phyloP scores from a whole-genome alignment of 176 grass and related monocot genomes.

The Phoenix roebelenii region DNA sequence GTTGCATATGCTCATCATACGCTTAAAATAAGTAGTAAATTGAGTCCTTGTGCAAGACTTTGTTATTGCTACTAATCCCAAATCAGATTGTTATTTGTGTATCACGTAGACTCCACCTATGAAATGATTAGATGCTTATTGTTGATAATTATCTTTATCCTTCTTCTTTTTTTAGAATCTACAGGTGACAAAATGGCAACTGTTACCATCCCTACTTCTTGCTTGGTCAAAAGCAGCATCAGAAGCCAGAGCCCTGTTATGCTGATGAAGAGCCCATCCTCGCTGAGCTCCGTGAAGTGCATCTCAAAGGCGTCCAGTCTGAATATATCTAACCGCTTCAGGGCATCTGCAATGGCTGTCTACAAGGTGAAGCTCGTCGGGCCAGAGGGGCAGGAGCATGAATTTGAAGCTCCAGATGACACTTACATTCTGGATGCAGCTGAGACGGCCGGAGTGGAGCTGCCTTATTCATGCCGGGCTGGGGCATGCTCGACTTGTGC shows the following conservation, averaged over 20 bases:
- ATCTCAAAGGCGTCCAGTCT: background rate
- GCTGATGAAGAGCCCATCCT: conserved; percentile 6
- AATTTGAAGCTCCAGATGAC: conserved; percentile 63
- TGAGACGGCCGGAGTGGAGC: conserved; percentile 53
- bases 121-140: too few species aligned
- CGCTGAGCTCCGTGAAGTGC: background rate
- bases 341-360: conserved; percentile 20
- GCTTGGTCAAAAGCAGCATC: background rate
- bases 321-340: conserved; percentile 13
- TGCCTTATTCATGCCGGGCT: conserved; percentile 73
- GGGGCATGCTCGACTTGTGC: conserved; percentile 68
- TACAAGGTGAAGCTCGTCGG: conserved; percentile 66
- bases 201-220: too few species aligned
- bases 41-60: too few species aligned
- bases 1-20: too few species aligned
- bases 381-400: conserved; percentile 42
- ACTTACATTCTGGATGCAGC: conserved; percentile 61
- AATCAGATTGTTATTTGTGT: too few species aligned
- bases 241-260: background rate
- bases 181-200: too few species aligned
- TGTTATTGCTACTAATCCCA: too few species aligned
- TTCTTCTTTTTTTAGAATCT: too few species aligned
- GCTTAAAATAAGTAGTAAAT: too few species aligned
- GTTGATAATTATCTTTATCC: too few species aligned
- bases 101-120: too few species aligned